These are phyloP conservation scores for Tolypocladium album DNA, from an alignment of 2,329 filamentous ascomycete genomes.

Conservation along the genomic window DNA sequence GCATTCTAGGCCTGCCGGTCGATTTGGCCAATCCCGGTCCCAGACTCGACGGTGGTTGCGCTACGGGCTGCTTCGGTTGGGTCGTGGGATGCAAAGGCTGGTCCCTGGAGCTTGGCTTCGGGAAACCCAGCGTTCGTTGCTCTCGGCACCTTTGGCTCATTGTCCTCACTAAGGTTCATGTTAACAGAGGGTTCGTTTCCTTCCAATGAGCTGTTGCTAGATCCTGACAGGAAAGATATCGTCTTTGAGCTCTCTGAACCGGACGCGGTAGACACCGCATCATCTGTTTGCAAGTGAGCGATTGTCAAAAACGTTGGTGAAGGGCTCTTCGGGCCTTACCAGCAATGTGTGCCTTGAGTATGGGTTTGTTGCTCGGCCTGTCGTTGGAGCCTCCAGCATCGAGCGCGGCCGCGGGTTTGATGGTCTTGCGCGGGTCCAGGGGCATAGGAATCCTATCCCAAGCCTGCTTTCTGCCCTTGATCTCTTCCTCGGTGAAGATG, in stretches of 20 bases:
- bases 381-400: background rate
- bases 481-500: constrained; percentile 18
- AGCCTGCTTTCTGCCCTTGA: constrained; percentile 17
- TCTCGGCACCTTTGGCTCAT: background rate
- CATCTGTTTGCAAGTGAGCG: background rate
- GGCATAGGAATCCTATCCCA: constrained; percentile 25
- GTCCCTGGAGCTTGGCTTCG: background rate
- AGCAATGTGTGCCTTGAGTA: background rate
- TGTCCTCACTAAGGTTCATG: background rate
- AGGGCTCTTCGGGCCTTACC: background rate
- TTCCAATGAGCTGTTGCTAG: background rate
- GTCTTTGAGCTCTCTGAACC: background rate
- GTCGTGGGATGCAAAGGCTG: background rate
- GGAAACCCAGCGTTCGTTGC: background rate
- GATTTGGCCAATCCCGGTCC: background rate
- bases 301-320: no score
- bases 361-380: background rate
- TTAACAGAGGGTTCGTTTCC: background rate
- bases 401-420: background rate
- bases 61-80: background rate
- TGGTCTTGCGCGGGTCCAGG: constrained; percentile 10
- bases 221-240: background rate
- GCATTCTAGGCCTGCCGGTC: background rate
- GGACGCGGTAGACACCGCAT: no score
- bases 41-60: background rate